A percentile compares a stretch with the other conserved stretches of the same genome.
Evolutionary conservation across 768 basidiomycete species (phyloP).

Genomic region (Termitomyces sp.): DNA sequence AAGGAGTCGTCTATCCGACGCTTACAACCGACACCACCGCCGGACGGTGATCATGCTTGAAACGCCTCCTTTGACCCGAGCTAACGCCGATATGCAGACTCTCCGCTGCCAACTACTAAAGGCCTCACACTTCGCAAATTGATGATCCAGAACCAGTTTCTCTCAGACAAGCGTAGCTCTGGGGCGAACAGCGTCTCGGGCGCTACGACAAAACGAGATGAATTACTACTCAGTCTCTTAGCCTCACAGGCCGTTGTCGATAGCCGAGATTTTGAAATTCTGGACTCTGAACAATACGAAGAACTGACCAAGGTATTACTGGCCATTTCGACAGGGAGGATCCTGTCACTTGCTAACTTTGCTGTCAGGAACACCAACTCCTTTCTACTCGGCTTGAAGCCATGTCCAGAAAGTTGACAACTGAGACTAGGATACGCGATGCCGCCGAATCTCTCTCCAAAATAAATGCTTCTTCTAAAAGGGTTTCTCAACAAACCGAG

Average conservation of each 20-base stretch:
- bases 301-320: slow-evolving; percentile 44
- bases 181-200: slow-evolving; percentile 27
- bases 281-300: slow-evolving; percentile 53
- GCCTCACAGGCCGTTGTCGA: slow-evolving; percentile 96
- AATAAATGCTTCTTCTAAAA: slow-evolving; percentile 59
- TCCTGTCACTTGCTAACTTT: slow-evolving; percentile 8
- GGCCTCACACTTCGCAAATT: slow-evolving; percentile 13
- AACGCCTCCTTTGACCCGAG: slow-evolving; percentile 20
- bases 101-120: slow-evolving; percentile 11
- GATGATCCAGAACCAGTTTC: slow-evolving; percentile 13
- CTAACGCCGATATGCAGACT: slow-evolving; percentile 23
- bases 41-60: slow-evolving; percentile 18
- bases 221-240: slow-evolving; percentile 84
- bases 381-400: slow-evolving; percentile 65
- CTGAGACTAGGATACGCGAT: slow-evolving; percentile 87
- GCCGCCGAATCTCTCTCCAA: slow-evolving; percentile 74
- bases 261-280: slow-evolving; percentile 75
- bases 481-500: slow-evolving; percentile 58
- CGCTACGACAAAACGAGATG: slow-evolving; percentile 64
- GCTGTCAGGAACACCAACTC: slow-evolving; percentile 67
- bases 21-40: slow-evolving; percentile 22
- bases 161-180: slow-evolving; percentile 31
- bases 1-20: slow-evolving; percentile 43
- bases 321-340: slow-evolving; percentile 7
- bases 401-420: slow-evolving; percentile 67